Conservation (phyloP, 164 flowering plant genomes). For the Nelumbo lutea region DNA sequence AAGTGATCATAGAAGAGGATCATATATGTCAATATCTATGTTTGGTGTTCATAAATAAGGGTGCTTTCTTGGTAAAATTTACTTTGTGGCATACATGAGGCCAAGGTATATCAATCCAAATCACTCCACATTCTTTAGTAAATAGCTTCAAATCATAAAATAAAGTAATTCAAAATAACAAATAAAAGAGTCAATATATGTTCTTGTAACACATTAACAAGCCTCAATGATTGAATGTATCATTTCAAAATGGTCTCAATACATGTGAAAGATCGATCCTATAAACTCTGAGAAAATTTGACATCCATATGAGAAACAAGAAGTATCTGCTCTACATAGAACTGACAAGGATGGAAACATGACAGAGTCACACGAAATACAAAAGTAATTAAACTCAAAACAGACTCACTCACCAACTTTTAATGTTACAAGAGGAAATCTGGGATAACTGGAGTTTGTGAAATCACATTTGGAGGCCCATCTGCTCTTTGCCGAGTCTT, state of each 20-base stretch:
- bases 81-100: too few species aligned
- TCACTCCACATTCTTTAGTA: not conserved
- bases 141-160: not conserved
- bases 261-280: not conserved
- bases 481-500: constrained; percentile 54
- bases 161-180: not conserved
- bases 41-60: too few species aligned
- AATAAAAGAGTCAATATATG: not conserved
- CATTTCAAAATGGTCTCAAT: not conserved
- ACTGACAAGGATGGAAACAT: not conserved
- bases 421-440: constrained; percentile 72
- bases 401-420: not conserved
- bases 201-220: not conserved
- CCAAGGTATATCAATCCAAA: not conserved
- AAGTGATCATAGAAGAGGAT: too few species aligned
- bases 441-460: constrained; percentile 59
- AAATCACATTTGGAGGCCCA: constrained; percentile 26
- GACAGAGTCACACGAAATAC: not conserved
- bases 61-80: too few species aligned
- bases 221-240: not conserved
- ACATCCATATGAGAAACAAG: not conserved
- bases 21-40: too few species aligned
- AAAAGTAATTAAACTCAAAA: constrained; percentile 1
- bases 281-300: not conserved
- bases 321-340: not conserved